Evolutionary conservation across 1,139 yeast genomes (phyloP), one percentile per base, ranked within the genome.

Genomic region (Yamadazyma pseudoaaseri): DNA sequence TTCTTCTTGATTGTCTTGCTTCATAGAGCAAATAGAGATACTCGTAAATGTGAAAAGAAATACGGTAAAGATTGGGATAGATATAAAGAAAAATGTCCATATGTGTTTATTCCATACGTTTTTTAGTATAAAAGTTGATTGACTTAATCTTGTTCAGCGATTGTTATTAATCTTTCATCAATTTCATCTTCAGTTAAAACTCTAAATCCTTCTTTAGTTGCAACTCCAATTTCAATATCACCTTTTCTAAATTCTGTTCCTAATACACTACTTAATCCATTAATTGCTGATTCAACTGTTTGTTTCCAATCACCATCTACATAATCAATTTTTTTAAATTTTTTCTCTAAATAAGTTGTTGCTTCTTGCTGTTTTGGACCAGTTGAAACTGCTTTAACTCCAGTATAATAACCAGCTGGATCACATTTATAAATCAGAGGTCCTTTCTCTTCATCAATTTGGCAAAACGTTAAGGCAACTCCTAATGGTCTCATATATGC

Each of bases 401-500:
- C 94, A 34, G 87, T 83, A 57, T 73, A 92, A 64, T 92, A 92
- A 4, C 98, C 98, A 8, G 98, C 97, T 17, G 98, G 98, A 60
- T 92, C 98, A 48, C 95, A 83, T 65, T 92, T 92, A 68, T 76
- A 87, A 43, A 92, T 72, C 52, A 81, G 79, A n/a, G 98, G 96
- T 0, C 97, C 98, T 41, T 69, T 61, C 56, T 82, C 92, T 53
- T 86, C 96, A 38, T 68, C 74, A 38, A 84, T 81, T 31, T 94
- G 81, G 41, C 90, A 76, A 53, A 92, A 84, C 15, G 97, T 89
- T 53, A 89, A 73, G 18, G 96, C 87, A 37, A 89, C 96, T 25
- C 97, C 97, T 46, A 90, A 71, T 17, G 98, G 98, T 61, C 98
- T 79, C 97, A 92, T 92, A 61, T 92, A 92, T n/a, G 98, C 98